phyloP scores from a whole-genome alignment of 1,139 yeast species.

The Suhomyces atakaporum region DNA sequence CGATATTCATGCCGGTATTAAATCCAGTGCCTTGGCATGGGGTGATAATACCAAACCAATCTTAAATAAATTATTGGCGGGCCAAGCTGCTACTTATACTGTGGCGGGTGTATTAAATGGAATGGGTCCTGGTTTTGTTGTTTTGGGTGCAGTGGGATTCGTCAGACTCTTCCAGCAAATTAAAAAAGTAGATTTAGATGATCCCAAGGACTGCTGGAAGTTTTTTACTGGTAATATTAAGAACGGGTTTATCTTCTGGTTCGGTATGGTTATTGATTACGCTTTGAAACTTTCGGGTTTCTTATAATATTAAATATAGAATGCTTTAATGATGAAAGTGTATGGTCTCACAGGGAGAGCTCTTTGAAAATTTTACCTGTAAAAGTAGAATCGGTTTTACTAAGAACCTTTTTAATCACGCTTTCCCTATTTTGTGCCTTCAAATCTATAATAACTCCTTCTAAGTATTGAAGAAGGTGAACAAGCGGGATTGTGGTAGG shows the following conservation, averaged over 20 bases:
- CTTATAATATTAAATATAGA: conserved; percentile 22
- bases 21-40: conserved; percentile 95
- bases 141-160: conserved; percentile 68
- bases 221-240: conserved; percentile 75
- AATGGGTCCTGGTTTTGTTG: conserved; percentile 82
- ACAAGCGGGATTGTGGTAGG: conserved; percentile 38
- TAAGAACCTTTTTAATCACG: conserved; percentile 29
- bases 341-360: conserved; percentile 2
- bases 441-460: conserved; percentile 23
- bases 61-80: conserved; percentile 59
- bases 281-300: conserved; percentile 49
- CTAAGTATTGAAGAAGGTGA: conserved; percentile 32
- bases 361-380: conserved; percentile 17
- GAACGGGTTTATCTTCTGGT: conserved; percentile 78
- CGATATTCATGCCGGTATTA: conserved; percentile 86
- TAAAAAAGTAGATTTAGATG: conserved; percentile 69
- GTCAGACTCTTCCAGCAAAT: conserved; percentile 69
- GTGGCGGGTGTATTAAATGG: conserved; percentile 80
- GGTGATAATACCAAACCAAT: conserved; percentile 74
- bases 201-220: conserved; percentile 80
- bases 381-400: conserved; percentile 30
- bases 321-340: not conserved
- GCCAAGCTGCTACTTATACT: conserved; percentile 65
- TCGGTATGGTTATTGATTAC: conserved; percentile 79
- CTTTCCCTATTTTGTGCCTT: conserved; percentile 23